These are phyloP conservation scores for Leishmania lainsoni DNA, from an alignment of 208 protist species.

Conservation along the genomic window DNA sequence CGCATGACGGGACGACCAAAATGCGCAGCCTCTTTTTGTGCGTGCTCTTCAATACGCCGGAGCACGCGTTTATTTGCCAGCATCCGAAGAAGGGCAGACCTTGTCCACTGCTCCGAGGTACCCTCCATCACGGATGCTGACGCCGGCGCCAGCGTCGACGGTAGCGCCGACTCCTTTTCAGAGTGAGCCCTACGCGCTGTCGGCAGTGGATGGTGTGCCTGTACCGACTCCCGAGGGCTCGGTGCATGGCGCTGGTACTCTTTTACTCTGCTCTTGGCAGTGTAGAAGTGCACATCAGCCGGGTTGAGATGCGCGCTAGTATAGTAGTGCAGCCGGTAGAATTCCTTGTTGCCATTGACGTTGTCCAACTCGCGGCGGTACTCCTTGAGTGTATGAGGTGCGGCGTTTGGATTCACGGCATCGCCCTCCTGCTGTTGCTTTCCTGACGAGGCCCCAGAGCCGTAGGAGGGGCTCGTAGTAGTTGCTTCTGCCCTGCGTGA, in stretches of 20 bases:
- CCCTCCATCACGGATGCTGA: background rate
- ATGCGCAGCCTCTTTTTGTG: conserved; percentile 15
- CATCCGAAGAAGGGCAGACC: conserved; percentile 28
- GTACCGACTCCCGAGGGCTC: background rate
- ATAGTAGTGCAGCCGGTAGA: conserved; percentile 22
- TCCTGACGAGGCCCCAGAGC: background rate
- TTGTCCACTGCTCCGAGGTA: conserved; percentile 24
- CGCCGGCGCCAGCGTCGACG: background rate
- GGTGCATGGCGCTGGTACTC: conserved; percentile 29
- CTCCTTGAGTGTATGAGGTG: conserved; percentile 17
- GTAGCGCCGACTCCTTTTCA: background rate
- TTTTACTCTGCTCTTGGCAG: conserved; percentile 5
- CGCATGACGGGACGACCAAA: background rate
- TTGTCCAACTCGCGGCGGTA: conserved; percentile 32
- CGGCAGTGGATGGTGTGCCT: background rate
- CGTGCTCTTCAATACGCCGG: conserved; percentile 16
- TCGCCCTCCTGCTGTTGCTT: background rate
- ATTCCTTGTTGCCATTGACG: conserved; percentile 14
- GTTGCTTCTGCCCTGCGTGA: background rate
- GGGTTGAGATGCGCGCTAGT: conserved; percentile 26
- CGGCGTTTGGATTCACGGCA: background rate
- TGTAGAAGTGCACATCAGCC: conserved; percentile 28
- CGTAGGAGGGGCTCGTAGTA: background rate
- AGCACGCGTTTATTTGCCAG: conserved; percentile 20
- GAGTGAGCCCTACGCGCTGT: background rate